Evolutionary conservation across 495 filamentous ascomycete species (phyloP).

Genomic region (Podospora sp.): DNA sequence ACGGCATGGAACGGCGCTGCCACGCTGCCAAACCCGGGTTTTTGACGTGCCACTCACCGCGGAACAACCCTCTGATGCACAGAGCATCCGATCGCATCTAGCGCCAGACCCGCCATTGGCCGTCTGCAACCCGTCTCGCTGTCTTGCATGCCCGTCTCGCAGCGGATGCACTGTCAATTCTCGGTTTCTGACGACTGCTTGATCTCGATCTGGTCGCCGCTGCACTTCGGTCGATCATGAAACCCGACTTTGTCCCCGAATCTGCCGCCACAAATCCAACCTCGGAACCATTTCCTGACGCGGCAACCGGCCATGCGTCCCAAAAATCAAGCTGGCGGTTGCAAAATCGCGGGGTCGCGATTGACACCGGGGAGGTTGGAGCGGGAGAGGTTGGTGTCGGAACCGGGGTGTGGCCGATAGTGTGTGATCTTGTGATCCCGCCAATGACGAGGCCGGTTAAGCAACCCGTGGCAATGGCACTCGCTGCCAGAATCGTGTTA

Average conservation of each 20-base stretch:
- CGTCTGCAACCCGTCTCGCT: neutral
- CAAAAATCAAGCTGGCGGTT: neutral
- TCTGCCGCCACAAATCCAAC: neutral
- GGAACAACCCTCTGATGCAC: neutral
- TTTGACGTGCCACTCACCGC: neutral
- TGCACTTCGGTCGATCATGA: neutral
- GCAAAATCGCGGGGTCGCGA: neutral
- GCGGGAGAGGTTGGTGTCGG: neutral
- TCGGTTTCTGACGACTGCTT: neutral
- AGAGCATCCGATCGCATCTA: conserved; percentile 5
- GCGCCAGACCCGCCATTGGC: conserved; percentile 1
- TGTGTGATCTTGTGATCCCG: neutral
- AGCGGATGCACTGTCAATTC: conserved; percentile 10
- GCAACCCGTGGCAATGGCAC: conserved; percentile 9
- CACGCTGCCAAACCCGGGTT: neutral
- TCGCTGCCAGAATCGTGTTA: neutral
- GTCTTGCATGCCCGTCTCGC: conserved; percentile 2
- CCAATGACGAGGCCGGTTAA: conserved; percentile 10
- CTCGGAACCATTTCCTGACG: neutral
- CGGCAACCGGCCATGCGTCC: neutral
- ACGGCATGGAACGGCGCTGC: neutral
- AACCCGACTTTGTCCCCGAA: neutral
- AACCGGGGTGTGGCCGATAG: neutral
- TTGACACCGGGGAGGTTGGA: neutral
- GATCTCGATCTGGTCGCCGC: conserved; percentile 2